Evolutionary conservation across 2,329 filamentous ascomycete species (phyloP), one percentile per base, ranked within the genome.

Genomic region (Podosphaera aphanis): DNA sequence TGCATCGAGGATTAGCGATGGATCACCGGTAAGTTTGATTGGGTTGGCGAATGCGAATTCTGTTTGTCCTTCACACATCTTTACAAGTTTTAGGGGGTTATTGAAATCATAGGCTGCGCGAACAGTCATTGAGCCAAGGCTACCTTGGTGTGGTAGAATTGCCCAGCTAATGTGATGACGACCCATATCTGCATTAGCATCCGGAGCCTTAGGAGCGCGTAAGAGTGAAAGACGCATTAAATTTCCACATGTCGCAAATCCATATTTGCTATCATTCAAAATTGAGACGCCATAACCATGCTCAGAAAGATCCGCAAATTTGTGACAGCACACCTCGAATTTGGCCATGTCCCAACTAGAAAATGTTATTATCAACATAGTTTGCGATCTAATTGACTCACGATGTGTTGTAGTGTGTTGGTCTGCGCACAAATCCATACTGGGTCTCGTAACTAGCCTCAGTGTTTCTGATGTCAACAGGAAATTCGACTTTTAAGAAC

Each of bases 401-500:
- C 65, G 68, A 80, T 2, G 90, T 98, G 65, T 98, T 98, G 71
- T 94, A 95, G 64, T 98, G 90, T 0, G 90, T 98, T 2, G 90
- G 88, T 25, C 90, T 74, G 53, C 76, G 76, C 50, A 90, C 78
- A 53, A 94, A 75, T 54, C 88, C 88, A 57, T 83, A 95, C 56
- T 93, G 86, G 6, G 84, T 93, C 62, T 98, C 90, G 61, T 98
- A 98, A 11, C 77, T 83, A 27, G 90, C 90, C 62, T 94, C 85
- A 0, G 80, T 93, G 62, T 88, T 94, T 53, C 77, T 74, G 51
- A 95, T 71, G 56, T 92, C 79, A 50, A 94, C 86, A 0, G 90
- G 88, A 64, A 98, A 98, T 61, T 98, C 90, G 44, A 95, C 88
- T 68, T 98, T 98, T 58, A 98, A 72, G 69, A 95, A 95, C 59